Base-by-base conservation (phyloP, 2,329 filamentous ascomycete genomes). In the Conoideocrella luteorostrata region DNA sequence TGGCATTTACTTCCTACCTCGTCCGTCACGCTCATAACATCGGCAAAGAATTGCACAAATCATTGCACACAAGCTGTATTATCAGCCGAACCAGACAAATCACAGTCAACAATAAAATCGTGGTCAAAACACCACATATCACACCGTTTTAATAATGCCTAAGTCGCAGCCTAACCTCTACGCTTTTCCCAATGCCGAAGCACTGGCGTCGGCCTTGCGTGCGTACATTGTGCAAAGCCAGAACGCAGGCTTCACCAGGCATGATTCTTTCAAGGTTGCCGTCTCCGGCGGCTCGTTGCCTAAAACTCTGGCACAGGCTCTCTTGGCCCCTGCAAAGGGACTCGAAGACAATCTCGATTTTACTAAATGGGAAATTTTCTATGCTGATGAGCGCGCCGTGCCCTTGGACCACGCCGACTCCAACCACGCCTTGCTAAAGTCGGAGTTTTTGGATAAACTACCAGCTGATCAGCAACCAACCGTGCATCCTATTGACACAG, bases 311-410 rank as follows among this genome's bases (percentile, higher is more conserved):
- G 88, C 89, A 36, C 80, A 88, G 63, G 89, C 89, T 9, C 80
- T 97, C 10, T 79, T 97, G 21, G 60, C 78, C 55, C 69, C 59
- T 52, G 67, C 68, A 23, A 59, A 65, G 18, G 70, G 66, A 9
- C 60, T 67, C 33, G 62, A 82, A 45, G 86, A 89, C 60, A 75
- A 70, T 4, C 68, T 90, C 53, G 74, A 85, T 56, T 95, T 94
- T 67, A 72, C 76, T 62, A 88, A 87, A 65, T 98, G 93, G 93
- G 87, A 97, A 59, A 88, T 98, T 60, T 98, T 97, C 76, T 97
- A 96, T 67, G 91, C 91, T 60, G 93, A 98, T 63, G 93, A 98
- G 75, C 87, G 93, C 59, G 88, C 88, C 55, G 93, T 97, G 42
- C 86, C 93, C 18, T 82, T 96, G 54, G 83, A 93, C 65, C 85